Evolutionary conservation across 805 yeast genomes (phyloP).

Genomic region (Wickerhamomyces ciferrii): DNA sequence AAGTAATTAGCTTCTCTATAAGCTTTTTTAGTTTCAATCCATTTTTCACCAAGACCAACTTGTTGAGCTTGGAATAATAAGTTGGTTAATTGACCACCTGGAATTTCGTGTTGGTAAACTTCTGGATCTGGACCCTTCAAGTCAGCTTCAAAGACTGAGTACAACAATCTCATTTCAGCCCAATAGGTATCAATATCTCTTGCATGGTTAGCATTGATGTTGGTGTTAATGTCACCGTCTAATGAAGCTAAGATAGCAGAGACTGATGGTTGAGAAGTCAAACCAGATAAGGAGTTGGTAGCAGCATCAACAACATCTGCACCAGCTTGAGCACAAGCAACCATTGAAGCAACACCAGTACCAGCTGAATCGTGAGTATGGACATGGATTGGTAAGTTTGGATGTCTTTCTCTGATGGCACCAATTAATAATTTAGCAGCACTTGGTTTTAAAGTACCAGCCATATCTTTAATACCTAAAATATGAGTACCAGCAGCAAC

Average conservation of each 20-base stretch:
- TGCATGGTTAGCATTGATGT: conserved; percentile 59
- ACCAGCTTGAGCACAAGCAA: conserved; percentile 91
- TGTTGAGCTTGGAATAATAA: conserved; percentile 98
- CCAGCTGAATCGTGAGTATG: conserved; percentile 99
- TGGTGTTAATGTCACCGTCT: conserved; percentile 80
- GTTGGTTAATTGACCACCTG: conserved; percentile 99
- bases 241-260: conserved; percentile 89
- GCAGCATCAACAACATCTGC: conserved; percentile 99
- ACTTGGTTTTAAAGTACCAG: conserved; percentile 94
- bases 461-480: conserved; percentile 98
- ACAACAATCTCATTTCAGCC: conserved; percentile 97
- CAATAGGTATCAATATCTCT: conserved; percentile 91
- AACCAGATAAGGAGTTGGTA: conserved; percentile 94
- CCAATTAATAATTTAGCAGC: conserved; percentile 85
- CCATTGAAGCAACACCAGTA: conserved; percentile 97
- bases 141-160: conserved; percentile 97
- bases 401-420: conserved; percentile 78
- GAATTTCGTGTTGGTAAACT: conserved; percentile 96
- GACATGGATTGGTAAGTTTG: conserved; percentile 94
- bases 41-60: conserved; percentile 93
- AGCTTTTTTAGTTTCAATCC: conserved; percentile 94
- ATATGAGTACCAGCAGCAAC: conserved; percentile 95
- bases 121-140: conserved; percentile 99
- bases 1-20: conserved; percentile 87
- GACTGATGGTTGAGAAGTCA: conserved; percentile 97